Percentiles rank a stretch among this genome's conserved stretches.
Conservation (phyloP, 2,329 filamentous ascomycete genomes). For the Xylaria sp. region DNA sequence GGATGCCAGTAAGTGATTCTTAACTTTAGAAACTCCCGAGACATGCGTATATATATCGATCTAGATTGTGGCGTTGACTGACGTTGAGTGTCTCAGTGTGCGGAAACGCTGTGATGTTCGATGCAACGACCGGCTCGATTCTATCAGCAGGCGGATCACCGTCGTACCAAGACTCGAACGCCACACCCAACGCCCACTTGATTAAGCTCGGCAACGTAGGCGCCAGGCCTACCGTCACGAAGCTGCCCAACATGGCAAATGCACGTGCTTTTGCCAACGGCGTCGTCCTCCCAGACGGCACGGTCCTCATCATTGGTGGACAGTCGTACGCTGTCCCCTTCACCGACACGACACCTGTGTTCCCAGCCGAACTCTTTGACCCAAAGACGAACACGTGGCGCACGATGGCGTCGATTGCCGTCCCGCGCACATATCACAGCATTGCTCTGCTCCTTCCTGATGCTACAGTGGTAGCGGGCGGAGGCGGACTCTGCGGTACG, state of each 20-base stretch:
- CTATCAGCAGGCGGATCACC: conserved; percentile 59
- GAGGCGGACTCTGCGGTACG: conserved; percentile 58
- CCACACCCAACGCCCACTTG: conserved; percentile 55
- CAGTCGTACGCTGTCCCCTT: conserved; percentile 52
- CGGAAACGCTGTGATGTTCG: conserved; percentile 63
- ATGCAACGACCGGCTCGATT: conserved; percentile 61
- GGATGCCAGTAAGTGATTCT: conserved; percentile 48
- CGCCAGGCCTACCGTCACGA: conserved; percentile 43
- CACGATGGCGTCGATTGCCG: conserved; percentile 46
- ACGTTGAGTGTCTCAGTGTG: conserved; percentile 51
- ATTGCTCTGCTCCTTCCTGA: conserved; percentile 56
- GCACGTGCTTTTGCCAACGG: conserved; percentile 53
- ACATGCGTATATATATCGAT: background rate
- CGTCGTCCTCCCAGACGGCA: conserved; percentile 56
- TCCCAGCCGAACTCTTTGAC: conserved; percentile 55
- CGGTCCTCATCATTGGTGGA: conserved; percentile 54
- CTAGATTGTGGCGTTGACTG: background rate
- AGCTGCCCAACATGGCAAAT: conserved; percentile 51
- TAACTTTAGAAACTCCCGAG: background rate
- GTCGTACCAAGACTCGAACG: conserved; percentile 53
- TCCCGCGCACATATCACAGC: conserved; percentile 57
- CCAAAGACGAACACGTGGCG: conserved; percentile 51
- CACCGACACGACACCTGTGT: conserved; percentile 50
- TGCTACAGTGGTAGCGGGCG: conserved; percentile 57
- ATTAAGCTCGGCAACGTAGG: conserved; percentile 53